Percentiles rank a stretch among this genome's conserved stretches.
Conservation (phyloP, 345 rosid species). For the Aegle marmelos region DNA sequence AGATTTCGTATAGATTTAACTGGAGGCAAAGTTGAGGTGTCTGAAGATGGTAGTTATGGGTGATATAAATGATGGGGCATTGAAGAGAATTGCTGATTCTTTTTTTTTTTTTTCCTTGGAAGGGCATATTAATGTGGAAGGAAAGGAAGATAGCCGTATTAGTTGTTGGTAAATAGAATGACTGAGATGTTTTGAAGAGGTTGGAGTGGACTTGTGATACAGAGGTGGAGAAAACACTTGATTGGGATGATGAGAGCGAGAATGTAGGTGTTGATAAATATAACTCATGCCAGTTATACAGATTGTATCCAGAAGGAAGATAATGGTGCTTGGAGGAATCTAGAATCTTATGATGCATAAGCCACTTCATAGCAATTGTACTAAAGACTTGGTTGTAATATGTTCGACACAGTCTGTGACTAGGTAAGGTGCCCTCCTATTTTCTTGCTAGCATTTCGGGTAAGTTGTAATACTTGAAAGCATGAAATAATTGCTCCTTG, state of each 20-base stretch:
- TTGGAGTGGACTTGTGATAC: too few relatives aligned
- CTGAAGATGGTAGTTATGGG: slow-evolving; percentile 58
- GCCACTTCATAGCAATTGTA: slow-evolving; percentile 13
- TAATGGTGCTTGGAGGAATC: slow-evolving; percentile 58
- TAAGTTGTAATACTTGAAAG: too few relatives aligned
- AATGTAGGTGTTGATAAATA: slow-evolving; percentile 17
- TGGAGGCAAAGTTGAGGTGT: slow-evolving; percentile 73
- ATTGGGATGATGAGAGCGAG: not conserved
- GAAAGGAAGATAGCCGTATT: slow-evolving; percentile 68
- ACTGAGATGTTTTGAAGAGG: slow-evolving; percentile 45
- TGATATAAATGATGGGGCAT: slow-evolving; percentile 25
- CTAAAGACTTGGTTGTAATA: too few relatives aligned
- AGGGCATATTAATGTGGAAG: slow-evolving; percentile 74
- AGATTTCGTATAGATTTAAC: slow-evolving; percentile 36
- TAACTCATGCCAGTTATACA: slow-evolving; percentile 20
- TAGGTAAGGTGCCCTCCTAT: too few relatives aligned
- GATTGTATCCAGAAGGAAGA: slow-evolving; percentile 25
- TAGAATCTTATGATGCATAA: slow-evolving; percentile 46
- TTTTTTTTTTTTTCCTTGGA: slow-evolving; percentile 71
- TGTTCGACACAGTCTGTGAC: too few relatives aligned
- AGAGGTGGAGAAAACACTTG: slow-evolving; percentile 27
- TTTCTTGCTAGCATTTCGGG: too few relatives aligned
- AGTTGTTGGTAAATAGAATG: slow-evolving; percentile 40
- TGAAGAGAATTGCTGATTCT: slow-evolving; percentile 75
- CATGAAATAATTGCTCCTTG: too few relatives aligned